phyloP scores from a whole-genome alignment of 768 basidiomycete species.

The Holtermannia corniformis region DNA sequence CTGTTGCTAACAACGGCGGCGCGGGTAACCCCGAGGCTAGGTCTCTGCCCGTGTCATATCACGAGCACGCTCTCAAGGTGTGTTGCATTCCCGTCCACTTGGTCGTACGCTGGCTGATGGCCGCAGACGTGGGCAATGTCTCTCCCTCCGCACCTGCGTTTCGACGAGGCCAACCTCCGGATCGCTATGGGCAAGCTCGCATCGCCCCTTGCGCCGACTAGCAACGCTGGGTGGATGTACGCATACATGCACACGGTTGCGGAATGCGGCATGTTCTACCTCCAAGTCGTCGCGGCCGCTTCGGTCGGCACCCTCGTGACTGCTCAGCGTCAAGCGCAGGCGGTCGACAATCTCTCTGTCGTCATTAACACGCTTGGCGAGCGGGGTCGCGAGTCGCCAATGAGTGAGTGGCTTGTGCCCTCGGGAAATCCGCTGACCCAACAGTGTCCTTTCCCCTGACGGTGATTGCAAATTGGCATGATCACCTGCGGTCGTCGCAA shows the following conservation, averaged over 20 bases:
- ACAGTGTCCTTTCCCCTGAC: constrained; percentile 35
- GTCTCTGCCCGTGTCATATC: constrained; percentile 5
- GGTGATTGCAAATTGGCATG: constrained; percentile 36
- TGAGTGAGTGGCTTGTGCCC: constrained; percentile 19
- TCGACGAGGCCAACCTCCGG: constrained; percentile 32
- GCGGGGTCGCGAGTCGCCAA: constrained; percentile 27
- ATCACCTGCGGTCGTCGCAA: constrained; percentile 17
- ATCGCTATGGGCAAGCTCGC: constrained; percentile 14
- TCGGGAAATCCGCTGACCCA: not conserved
- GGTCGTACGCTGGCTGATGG: not conserved
- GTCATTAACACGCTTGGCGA: constrained; percentile 32
- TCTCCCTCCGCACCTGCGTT: constrained; percentile 30
- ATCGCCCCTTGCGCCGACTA: constrained; percentile 22
- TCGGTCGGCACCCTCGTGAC: constrained; percentile 4
- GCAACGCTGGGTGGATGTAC: constrained; percentile 31
- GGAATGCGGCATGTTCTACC: constrained; percentile 40
- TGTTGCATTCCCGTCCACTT: not conserved
- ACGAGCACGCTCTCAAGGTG: constrained; percentile 30
- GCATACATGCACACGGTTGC: constrained; percentile 38
- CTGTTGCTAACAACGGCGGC: constrained; percentile 18
- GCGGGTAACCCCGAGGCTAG: constrained; percentile 2
- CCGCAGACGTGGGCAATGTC: constrained; percentile 31
- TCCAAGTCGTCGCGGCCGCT: constrained; percentile 32
- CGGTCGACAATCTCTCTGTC: constrained; percentile 37
- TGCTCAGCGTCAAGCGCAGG: constrained; percentile 34